phyloP scores from a whole-genome alignment of 257 asterid genomes.

The Voacanga thouarsii region DNA sequence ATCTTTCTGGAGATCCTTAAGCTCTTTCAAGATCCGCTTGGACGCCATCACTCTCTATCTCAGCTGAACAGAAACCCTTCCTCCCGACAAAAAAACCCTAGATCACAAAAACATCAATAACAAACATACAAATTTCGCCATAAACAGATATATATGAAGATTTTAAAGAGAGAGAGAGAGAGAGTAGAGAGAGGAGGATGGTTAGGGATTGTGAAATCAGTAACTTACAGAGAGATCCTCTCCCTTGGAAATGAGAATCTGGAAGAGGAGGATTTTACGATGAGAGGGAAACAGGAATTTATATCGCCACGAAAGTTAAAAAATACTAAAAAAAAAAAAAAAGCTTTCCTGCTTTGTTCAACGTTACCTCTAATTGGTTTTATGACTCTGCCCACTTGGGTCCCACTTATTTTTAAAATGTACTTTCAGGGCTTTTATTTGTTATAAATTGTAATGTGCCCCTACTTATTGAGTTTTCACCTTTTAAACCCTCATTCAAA shows the following conservation, averaged over 20 bases:
- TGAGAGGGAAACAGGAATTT: not conserved
- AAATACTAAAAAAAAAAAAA: not conserved
- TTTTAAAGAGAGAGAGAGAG: not conserved
- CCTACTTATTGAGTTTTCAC: not conserved
- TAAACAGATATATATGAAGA: not conserved
- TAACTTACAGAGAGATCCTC: constrained; percentile 14
- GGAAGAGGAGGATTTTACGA: constrained; percentile 9
- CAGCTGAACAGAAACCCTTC: constrained; percentile 19
- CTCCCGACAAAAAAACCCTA: constrained; percentile 19
- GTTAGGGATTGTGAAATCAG: not conserved
- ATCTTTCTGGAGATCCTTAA: constrained; percentile 41
- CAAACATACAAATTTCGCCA: not conserved
- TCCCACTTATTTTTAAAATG: not conserved
- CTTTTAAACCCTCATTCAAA: too few species aligned
- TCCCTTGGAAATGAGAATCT: constrained; percentile 4
- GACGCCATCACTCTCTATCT: constrained; percentile 27
- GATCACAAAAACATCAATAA: not conserved
- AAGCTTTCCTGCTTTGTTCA: too few species aligned
- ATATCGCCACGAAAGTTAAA: not conserved
- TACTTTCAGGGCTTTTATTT: not conserved
- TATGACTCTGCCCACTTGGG: not conserved
- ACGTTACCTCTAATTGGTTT: too few species aligned
- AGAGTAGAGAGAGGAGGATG: not conserved
- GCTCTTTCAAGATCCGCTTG: constrained; percentile 37
- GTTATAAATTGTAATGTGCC: too few species aligned